A percentile compares a stretch with the other conserved stretches of the same genome.
phyloP scores from a whole-genome alignment of 1,284 basidiomycete species.

The Inonotus hispidus region DNA sequence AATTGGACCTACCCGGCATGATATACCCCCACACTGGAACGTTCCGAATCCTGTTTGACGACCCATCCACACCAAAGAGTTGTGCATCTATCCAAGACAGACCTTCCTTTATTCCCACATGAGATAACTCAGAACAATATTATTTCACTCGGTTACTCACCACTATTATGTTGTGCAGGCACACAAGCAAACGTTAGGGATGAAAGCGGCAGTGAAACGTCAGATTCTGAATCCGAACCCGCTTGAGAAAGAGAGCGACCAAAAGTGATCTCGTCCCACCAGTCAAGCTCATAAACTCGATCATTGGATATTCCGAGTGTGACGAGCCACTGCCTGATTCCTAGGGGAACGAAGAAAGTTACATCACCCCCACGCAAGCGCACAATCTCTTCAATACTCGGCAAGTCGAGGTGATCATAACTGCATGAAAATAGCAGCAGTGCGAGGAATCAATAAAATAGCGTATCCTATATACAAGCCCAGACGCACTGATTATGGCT shows the following conservation, averaged over 20 bases:
- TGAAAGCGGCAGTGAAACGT: background rate
- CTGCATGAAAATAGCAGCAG: conserved; percentile 15
- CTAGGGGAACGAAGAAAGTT: conserved; percentile 27
- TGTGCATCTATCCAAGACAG: conserved; percentile 25
- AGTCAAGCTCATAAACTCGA: conserved; percentile 28
- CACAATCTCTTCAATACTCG: conserved; percentile 24
- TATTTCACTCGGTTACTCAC: conserved; percentile 19
- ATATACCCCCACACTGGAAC: conserved; percentile 22
- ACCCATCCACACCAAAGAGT: conserved; percentile 33
- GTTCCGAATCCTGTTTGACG: conserved; percentile 20
- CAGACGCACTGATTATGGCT: conserved; percentile 32
- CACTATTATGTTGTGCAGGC: conserved; percentile 32
- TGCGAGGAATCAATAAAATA: background rate
- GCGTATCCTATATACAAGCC: background rate
- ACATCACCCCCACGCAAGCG: conserved; percentile 21
- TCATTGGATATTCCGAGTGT: conserved; percentile 25
- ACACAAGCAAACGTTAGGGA: conserved; percentile 27
- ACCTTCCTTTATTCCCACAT: conserved; percentile 23
- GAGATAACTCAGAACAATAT: background rate
- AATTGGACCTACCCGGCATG: conserved; percentile 25
- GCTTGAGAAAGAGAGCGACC: background rate
- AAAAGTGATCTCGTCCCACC: conserved; percentile 27
- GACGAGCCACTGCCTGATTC: conserved; percentile 26
- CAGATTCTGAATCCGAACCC: background rate
- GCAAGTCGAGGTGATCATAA: conserved; percentile 32